phyloP scores from a whole-genome alignment of 2,329 filamentous ascomycete species.

The Colletotrichum incanum region DNA sequence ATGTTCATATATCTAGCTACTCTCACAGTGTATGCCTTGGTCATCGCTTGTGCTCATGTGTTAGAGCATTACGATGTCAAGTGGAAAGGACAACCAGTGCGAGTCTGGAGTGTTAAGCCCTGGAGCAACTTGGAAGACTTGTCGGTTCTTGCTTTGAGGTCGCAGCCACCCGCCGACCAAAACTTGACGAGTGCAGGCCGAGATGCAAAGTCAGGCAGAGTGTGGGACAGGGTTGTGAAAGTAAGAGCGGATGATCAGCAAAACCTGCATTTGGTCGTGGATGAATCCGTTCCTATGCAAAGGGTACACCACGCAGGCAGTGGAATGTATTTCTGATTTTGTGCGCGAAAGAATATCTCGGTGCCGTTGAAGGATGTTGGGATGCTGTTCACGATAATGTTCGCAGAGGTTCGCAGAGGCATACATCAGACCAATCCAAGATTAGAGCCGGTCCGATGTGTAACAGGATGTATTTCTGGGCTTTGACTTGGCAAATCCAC shows the following conservation, averaged over 20 bases:
- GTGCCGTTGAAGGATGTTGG: too few relatives aligned
- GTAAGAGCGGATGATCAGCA: neutral
- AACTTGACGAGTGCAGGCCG: neutral
- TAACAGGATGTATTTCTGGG: neutral
- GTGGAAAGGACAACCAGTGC: neutral
- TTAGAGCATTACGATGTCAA: neutral
- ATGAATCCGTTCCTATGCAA: neutral
- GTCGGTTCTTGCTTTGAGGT: conserved; percentile 2
- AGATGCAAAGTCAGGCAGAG: neutral
- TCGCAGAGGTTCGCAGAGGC: too few relatives aligned
- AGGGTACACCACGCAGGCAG: neutral
- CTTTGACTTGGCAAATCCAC: neutral
- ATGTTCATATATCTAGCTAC: conserved; percentile 9
- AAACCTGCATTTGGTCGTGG: conserved; percentile 5
- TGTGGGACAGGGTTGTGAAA: conserved; percentile 13
- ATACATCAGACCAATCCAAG: neutral
- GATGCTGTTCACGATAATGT: too few relatives aligned
- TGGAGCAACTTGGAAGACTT: conserved; percentile 14
- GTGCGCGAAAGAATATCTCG: neutral
- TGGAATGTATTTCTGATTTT: neutral
- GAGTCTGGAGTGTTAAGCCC: conserved; percentile 7
- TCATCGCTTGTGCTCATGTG: neutral
- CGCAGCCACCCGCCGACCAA: conserved; percentile 3
- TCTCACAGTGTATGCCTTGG: neutral
- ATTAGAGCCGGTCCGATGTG: neutral